Evolutionary conservation across 1,139 yeast genomes (phyloP).

Genomic region (Yamadazyma jaroonii): DNA sequence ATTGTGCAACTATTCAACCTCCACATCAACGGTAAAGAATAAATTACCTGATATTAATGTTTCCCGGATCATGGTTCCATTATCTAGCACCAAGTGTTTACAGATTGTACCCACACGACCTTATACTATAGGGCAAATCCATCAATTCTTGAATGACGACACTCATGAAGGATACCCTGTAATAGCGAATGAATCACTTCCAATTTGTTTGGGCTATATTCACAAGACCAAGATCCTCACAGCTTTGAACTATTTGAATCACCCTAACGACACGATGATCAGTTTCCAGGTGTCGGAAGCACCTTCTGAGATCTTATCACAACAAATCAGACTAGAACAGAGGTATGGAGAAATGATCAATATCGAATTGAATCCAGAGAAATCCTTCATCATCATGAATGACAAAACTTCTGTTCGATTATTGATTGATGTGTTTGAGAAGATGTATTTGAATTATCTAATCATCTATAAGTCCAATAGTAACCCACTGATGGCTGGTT

Average conservation of each 20-base stretch:
- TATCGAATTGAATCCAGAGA: slow-evolving; percentile 19
- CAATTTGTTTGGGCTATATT: slow-evolving; percentile 36
- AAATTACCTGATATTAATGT: slow-evolving; percentile 35
- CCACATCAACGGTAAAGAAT: slow-evolving; percentile 27
- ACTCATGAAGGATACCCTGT: slow-evolving; percentile 46
- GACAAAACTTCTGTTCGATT: slow-evolving; percentile 35
- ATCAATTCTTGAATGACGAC: slow-evolving; percentile 25
- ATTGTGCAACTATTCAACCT: slow-evolving; percentile 31
- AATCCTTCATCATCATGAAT: slow-evolving; percentile 24
- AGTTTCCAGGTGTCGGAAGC: slow-evolving; percentile 24
- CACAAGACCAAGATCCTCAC: slow-evolving; percentile 24
- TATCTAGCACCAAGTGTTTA: slow-evolving; percentile 25
- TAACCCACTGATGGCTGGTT: slow-evolving; percentile 30
- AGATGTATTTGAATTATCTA: slow-evolving; percentile 37
- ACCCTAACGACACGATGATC: slow-evolving; percentile 11
- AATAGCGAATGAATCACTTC: slow-evolving; percentile 24
- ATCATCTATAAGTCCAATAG: slow-evolving; percentile 21
- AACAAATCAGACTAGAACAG: slow-evolving; percentile 26
- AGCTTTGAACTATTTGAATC: slow-evolving; percentile 14
- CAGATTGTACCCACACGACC: slow-evolving; percentile 25
- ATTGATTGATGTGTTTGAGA: slow-evolving; percentile 40
- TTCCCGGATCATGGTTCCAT: slow-evolving; percentile 32
- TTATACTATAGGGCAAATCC: slow-evolving; percentile 22
- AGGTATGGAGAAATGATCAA: slow-evolving; percentile 9
- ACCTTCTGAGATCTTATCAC: slow-evolving; percentile 20